These are phyloP conservation scores for Coriolopsis trogii DNA, from an alignment of 1,284 basidiomycete species.

Conservation along the genomic window DNA sequence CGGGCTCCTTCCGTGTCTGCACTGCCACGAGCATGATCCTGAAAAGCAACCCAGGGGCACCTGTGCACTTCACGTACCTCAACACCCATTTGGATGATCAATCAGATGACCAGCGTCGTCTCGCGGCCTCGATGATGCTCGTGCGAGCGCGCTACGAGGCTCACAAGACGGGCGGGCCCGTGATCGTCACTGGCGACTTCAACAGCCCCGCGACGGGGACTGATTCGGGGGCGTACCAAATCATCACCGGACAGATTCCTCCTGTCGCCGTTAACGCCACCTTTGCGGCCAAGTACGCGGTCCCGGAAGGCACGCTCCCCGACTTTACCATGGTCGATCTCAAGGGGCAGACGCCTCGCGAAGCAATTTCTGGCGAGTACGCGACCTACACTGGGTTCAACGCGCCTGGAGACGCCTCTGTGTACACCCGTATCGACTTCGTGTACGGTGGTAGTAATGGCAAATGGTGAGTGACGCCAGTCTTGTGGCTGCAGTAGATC, in stretches of 20 bases:
- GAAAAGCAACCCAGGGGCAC: slow-evolving; percentile 16
- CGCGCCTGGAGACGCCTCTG: slow-evolving; percentile 39
- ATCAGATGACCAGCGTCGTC: slow-evolving; percentile 53
- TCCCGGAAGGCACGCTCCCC: slow-evolving; percentile 35
- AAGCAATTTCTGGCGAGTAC: slow-evolving; percentile 48
- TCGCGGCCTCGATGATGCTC: slow-evolving; percentile 55
- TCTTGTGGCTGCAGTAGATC: not conserved
- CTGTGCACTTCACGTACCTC: slow-evolving; percentile 42
- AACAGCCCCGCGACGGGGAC: slow-evolving; percentile 49
- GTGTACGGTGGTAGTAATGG: slow-evolving; percentile 52
- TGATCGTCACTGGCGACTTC: slow-evolving; percentile 58
- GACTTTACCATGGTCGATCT: slow-evolving; percentile 51
- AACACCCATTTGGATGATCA: slow-evolving; percentile 60
- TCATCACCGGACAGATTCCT: slow-evolving; percentile 45
- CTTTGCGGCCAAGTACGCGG: slow-evolving; percentile 46
- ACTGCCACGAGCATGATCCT: slow-evolving; percentile 46
- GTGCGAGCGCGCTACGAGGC: slow-evolving; percentile 53
- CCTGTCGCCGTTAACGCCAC: slow-evolving; percentile 46
- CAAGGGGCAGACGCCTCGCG: slow-evolving; percentile 44
- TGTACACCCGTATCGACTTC: slow-evolving; percentile 54
- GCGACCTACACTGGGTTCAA: slow-evolving; percentile 60
- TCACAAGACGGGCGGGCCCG: slow-evolving; percentile 39
- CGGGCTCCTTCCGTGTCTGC: slow-evolving; percentile 55
- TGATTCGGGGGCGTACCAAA: slow-evolving; percentile 54
- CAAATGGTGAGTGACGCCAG: slow-evolving; percentile 46